phyloP scores from a whole-genome alignment of 179 eudicot genomes.

The Drosera spatulata region DNA sequence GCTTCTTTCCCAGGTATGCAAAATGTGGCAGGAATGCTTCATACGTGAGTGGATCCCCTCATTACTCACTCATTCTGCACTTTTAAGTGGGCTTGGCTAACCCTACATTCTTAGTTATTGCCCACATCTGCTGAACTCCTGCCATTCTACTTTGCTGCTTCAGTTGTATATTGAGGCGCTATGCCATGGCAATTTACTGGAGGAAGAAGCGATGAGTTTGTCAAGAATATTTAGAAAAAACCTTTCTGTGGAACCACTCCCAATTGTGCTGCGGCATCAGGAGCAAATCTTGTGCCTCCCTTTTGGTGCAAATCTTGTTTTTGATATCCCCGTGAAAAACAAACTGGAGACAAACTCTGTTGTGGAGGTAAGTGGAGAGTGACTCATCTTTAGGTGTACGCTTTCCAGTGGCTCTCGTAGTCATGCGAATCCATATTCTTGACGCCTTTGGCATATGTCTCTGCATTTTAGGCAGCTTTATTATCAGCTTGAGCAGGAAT shows the following conservation, averaged over 20 bases:
- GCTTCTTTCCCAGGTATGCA: conserved; percentile 75
- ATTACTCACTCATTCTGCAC: no score
- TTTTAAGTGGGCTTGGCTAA: no score
- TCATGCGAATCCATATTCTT: background rate
- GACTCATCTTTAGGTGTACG: background rate
- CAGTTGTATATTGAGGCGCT: conserved; percentile 94
- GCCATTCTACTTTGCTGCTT: background rate
- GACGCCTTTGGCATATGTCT: background rate
- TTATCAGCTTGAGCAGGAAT: conserved; percentile 71
- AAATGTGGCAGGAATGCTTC: background rate
- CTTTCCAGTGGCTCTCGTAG: conserved; percentile 1
- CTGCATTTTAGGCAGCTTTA: conserved; percentile 54
- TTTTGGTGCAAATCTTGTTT: no score
- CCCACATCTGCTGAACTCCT: no score
- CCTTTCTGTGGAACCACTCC: conserved; percentile 63
- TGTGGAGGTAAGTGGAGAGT: conserved; percentile 51
- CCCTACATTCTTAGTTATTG: no score
- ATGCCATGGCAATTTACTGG: conserved; percentile 88
- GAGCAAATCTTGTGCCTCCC: conserved; percentile 46
- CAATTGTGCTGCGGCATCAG: conserved; percentile 62
- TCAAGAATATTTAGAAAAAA: conserved; percentile 45
- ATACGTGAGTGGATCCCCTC: no score
- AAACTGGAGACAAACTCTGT: conserved; percentile 91
- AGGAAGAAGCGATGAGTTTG: conserved; percentile 60
- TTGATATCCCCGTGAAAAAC: conserved; percentile 64